Evolutionary conservation across 305 asterid genomes (phyloP).

Genomic region (Fraxinus sp.): DNA sequence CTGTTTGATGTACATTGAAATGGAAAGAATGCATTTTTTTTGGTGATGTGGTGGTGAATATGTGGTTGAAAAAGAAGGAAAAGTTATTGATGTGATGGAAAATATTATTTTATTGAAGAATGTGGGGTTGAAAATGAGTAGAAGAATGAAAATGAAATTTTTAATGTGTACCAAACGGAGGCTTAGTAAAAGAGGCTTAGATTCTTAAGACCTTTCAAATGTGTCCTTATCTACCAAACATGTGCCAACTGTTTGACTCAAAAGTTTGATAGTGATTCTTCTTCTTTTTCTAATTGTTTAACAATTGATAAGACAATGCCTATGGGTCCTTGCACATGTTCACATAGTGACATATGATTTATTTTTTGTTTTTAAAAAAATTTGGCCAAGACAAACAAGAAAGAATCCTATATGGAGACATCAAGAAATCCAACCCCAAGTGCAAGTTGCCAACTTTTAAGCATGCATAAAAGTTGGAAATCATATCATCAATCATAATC

Average conservation of each 20-base stretch:
- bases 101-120: too few relatives aligned
- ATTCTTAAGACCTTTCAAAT: slow-evolving; percentile 33
- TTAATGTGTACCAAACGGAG: too few relatives aligned
- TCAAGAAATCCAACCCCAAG: slow-evolving; percentile 27
- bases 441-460: slow-evolving; percentile 28
- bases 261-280: slow-evolving; percentile 23
- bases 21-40: too few relatives aligned
- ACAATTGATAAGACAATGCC: slow-evolving; percentile 50
- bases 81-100: too few relatives aligned
- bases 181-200: slow-evolving; percentile 12
- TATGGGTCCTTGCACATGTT: slow-evolving; percentile 63
- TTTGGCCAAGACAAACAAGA: slow-evolving; percentile 40
- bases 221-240: slow-evolving; percentile 57
- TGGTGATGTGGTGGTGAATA: too few relatives aligned
- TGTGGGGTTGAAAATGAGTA: too few relatives aligned
- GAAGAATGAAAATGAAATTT: too few relatives aligned
- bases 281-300: slow-evolving; percentile 21
- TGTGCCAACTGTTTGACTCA: slow-evolving; percentile 54
- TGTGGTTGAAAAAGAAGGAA: too few relatives aligned
- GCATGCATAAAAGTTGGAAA: slow-evolving; percentile 43
- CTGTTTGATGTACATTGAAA: too few relatives aligned
- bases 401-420: slow-evolving; percentile 71
- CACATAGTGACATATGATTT: slow-evolving; percentile 45
- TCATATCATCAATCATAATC: background rate
- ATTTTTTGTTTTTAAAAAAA: slow-evolving; percentile 25